Percentiles rank a stretch among this genome's conserved stretches.
These are phyloP conservation scores for Pseudocercospora vitis DNA, from an alignment of 2,329 filamentous ascomycete genomes.

Conservation along the genomic window DNA sequence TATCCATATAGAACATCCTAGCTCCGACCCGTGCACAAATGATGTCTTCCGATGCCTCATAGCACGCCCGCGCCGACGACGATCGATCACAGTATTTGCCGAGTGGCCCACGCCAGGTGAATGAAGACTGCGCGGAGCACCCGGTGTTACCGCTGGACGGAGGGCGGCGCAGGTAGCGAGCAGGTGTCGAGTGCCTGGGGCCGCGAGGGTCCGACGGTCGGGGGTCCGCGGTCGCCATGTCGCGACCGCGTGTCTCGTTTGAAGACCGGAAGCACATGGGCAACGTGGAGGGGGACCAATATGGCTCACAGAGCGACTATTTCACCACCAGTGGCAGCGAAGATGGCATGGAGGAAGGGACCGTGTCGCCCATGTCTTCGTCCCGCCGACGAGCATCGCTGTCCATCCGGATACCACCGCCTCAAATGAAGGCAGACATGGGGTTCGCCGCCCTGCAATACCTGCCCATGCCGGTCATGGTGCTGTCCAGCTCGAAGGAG, in stretches of 20 bases:
- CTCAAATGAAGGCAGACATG: conserved; percentile 36
- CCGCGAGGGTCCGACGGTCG: neutral
- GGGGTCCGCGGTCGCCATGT: neutral
- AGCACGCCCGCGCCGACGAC: neutral
- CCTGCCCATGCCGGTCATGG: conserved; percentile 68
- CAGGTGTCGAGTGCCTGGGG: neutral
- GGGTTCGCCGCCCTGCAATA: conserved; percentile 71
- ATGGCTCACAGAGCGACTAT: conserved; percentile 27
- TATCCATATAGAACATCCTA: no score
- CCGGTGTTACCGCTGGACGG: neutral
- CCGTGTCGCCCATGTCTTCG: conserved; percentile 19
- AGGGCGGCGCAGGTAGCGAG: neutral
- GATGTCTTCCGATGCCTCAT: neutral
- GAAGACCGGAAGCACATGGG: neutral
- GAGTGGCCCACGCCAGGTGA: neutral
- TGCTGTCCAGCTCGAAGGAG: conserved; percentile 68
- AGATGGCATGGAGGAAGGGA: conserved; percentile 23
- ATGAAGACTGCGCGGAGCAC: neutral
- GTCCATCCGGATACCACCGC: conserved; percentile 38
- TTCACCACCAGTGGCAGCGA: conserved; percentile 33
- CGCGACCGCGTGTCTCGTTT: conserved; percentile 4
- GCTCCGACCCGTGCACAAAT: no score
- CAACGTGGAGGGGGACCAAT: neutral
- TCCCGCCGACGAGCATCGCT: conserved; percentile 32
- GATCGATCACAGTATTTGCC: neutral